Conservation (phyloP, 441 rosid genomes). For the Melastoma candidum region DNA sequence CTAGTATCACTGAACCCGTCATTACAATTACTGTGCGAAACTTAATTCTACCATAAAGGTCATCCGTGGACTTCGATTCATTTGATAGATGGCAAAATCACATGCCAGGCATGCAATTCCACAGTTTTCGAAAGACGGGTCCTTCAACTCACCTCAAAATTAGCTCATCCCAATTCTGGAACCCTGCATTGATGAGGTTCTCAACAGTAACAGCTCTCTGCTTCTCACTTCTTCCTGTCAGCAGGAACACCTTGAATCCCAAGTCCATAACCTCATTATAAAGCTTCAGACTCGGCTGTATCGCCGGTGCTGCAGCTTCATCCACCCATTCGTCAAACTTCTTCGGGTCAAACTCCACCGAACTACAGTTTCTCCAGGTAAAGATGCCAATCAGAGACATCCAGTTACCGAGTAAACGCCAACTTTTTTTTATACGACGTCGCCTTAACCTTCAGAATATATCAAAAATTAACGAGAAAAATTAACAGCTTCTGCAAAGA, state of each 20-base stretch:
- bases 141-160: conserved; percentile 52
- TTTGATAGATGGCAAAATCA: too few relatives aligned
- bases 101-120: background rate
- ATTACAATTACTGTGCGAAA: too few relatives aligned
- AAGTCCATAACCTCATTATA: conserved; percentile 47
- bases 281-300: conserved; percentile 66
- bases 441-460: background rate
- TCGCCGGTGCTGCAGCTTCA: conserved; percentile 53
- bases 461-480: background rate
- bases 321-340: conserved; percentile 85
- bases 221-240: conserved; percentile 71
- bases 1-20: too few relatives aligned
- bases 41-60: too few relatives aligned
- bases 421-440: background rate
- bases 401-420: too few relatives aligned
- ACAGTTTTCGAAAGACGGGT: background rate
- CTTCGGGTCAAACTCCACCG: conserved; percentile 52
- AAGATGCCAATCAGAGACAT: conserved; percentile 7
- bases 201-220: conserved; percentile 52
- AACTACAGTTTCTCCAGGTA: conserved; percentile 29
- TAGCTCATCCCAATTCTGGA: conserved; percentile 75
- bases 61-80: too few relatives aligned
- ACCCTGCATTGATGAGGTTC: conserved; percentile 62
- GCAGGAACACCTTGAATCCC: conserved; percentile 74
- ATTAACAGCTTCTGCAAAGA: background rate